Evolutionary conservation across 2,329 filamentous ascomycete genomes (phyloP).

Genomic region (Venturia nashicola): DNA sequence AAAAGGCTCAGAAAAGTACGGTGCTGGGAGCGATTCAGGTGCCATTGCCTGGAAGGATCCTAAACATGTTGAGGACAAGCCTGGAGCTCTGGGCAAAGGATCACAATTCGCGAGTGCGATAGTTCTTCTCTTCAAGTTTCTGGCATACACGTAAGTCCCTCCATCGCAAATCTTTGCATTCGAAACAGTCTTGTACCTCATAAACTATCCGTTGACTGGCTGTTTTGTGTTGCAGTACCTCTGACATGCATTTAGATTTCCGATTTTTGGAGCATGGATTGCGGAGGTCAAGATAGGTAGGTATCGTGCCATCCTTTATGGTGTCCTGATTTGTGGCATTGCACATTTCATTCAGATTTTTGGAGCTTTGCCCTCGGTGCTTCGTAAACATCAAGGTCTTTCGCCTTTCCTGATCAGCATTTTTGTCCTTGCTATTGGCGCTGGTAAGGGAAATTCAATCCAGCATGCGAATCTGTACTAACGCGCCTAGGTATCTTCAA

Average conservation of each 20-base stretch:
- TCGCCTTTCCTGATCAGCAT: slow-evolving; percentile 10
- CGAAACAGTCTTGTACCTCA: too few relatives aligned
- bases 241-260: slow-evolving; percentile 22
- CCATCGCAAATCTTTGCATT: neutral
- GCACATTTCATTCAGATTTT: slow-evolving; percentile 22
- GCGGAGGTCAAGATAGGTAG: slow-evolving; percentile 32
- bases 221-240: neutral
- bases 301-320: slow-evolving; percentile 25
- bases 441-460: slow-evolving; percentile 26
- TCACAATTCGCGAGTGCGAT: slow-evolving; percentile 40
- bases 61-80: slow-evolving; percentile 26
- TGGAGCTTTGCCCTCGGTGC: slow-evolving; percentile 14
- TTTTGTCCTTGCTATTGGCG: slow-evolving; percentile 21
- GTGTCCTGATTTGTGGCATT: slow-evolving; percentile 27
- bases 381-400: slow-evolving; percentile 6
- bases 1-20: neutral
- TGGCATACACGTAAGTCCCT: slow-evolving; percentile 35
- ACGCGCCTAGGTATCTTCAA: slow-evolving; percentile 22
- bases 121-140: slow-evolving; percentile 42
- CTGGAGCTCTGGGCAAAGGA: slow-evolving; percentile 23
- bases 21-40: slow-evolving; percentile 23
- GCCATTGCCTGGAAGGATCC: slow-evolving; percentile 20
- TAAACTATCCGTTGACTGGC: too few relatives aligned
- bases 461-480: slow-evolving; percentile 5
- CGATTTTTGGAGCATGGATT: slow-evolving; percentile 33